Evolutionary conservation across 78 protist species (phyloP), one percentile per base, ranked within the genome.

Genomic region (Bigelowiella natans): DNA sequence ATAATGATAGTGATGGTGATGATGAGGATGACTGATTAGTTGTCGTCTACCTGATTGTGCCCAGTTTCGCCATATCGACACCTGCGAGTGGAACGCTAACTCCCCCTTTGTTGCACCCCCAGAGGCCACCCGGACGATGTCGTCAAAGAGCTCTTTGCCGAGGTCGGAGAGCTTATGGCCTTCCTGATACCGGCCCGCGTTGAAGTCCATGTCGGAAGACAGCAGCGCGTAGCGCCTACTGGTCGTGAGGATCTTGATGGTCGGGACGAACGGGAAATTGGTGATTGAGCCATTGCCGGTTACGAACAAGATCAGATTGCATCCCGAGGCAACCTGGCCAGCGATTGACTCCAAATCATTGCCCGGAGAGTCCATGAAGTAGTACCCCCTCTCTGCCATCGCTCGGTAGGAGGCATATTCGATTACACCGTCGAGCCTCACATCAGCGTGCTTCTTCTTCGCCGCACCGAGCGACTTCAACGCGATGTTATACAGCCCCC

Each of bases 231-330:
- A 92, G 64, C 92, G 1, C 34, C 92, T 37, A n/a, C 90, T 89
- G 1, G 92, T 87, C 26, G 92, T 90, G 37, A 83, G 11, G 7
- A 51, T 7, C 91, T 92, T 92, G 38, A 92, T 38, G 7, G 93
- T 92, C 31, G 93, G 93, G 2, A 92, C 93, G 40, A 88, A 92
- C 0, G 93, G 93, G 73, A 92, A 92, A 91, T 92, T 92, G 0
- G 93, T 92, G 88, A 92, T 88, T 29, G 93, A 89, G 39, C 93
- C 93, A 40, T 92, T 92, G 40, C 93, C 93, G 38, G 93, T 92
- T 2, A 89, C 31, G 39, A 92, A 92, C 91, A 34, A 86, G 38
- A 92, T 51, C 38, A 92, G n/a, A 82, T 92, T 88, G 40, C 91
- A 92, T 31, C 93, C 93, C 0, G 90, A 1, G 31, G 90, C 90